phyloP scores from a whole-genome alignment of 805 yeast genomes.

The Lachancea sp. region DNA sequence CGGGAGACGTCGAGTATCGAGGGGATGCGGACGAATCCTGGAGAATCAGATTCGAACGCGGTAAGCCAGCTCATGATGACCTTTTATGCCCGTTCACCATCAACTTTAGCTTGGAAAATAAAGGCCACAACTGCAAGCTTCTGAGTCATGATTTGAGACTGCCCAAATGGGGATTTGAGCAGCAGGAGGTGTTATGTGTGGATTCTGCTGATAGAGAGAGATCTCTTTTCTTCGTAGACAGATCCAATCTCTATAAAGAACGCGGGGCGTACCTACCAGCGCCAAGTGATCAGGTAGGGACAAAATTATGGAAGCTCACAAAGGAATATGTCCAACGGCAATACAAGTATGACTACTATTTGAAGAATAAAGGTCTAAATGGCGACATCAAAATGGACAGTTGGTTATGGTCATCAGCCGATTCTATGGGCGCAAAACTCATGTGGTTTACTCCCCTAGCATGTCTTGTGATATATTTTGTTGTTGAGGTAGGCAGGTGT shows the following conservation, averaged over 20 bases:
- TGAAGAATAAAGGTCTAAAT: constrained; percentile 11
- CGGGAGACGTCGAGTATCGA: constrained; percentile 53
- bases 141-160: constrained; percentile 66
- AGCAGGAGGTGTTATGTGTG: constrained; percentile 85
- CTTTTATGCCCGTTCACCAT: constrained; percentile 25
- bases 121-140: constrained; percentile 60
- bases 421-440: constrained; percentile 6
- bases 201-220: constrained; percentile 62
- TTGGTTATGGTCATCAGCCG: constrained; percentile 19
- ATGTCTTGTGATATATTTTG: constrained; percentile 10
- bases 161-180: constrained; percentile 81
- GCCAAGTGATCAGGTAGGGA: constrained; percentile 12
- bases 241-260: constrained; percentile 16
- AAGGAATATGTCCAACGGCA: constrained; percentile 12
- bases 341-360: constrained; percentile 19
- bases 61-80: constrained; percentile 26
- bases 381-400: constrained; percentile 9
- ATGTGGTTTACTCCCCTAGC: constrained; percentile 19
- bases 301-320: constrained; percentile 13
- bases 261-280: constrained; percentile 21
- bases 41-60: constrained; percentile 47
- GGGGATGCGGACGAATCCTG: constrained; percentile 71
- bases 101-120: constrained; percentile 63
- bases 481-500: constrained; percentile 4
- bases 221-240: constrained; percentile 71